These are phyloP conservation scores for Pyrus bretschneideri DNA, from an alignment of 306 rosid species.

Conservation along the genomic window DNA sequence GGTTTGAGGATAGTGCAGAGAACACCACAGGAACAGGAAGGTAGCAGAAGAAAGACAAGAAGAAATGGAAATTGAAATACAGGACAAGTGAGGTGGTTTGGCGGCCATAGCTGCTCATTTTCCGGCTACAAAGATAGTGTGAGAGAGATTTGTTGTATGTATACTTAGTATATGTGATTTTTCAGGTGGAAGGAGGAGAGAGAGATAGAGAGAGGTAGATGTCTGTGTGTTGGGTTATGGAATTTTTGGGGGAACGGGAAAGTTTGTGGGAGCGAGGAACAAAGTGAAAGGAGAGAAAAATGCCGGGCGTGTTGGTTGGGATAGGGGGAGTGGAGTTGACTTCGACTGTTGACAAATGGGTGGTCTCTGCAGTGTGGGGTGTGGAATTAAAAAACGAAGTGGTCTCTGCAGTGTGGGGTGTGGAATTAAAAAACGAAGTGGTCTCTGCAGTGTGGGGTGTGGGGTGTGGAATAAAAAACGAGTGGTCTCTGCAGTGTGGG, in stretches of 20 bases:
- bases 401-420: too few species aligned
- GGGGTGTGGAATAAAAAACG: too few species aligned
- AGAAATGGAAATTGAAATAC: not conserved
- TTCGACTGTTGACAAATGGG: not conserved
- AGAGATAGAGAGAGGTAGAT: not conserved
- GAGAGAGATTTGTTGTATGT: not conserved
- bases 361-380: too few species aligned
- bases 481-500: too few species aligned
- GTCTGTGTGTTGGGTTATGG: not conserved
- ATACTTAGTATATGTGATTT: not conserved
- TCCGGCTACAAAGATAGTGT: not conserved
- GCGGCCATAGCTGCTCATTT: too few species aligned
- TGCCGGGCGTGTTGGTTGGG: not conserved
- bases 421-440: too few species aligned
- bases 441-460: too few species aligned
- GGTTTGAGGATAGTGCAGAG: conserved; percentile 41
- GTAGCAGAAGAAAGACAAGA: conserved; percentile 10
- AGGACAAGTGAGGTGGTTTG: too few species aligned
- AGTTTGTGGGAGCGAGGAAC: not conserved
- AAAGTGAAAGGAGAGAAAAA: not conserved
- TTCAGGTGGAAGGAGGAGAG: not conserved
- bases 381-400: too few species aligned
- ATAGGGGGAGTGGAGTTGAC: not conserved
- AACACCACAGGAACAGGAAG: conserved; percentile 32
- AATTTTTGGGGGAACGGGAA: not conserved